These are phyloP conservation scores for Monilinia fructigena DNA, from an alignment of 2,329 filamentous ascomycete species.

Conservation along the genomic window DNA sequence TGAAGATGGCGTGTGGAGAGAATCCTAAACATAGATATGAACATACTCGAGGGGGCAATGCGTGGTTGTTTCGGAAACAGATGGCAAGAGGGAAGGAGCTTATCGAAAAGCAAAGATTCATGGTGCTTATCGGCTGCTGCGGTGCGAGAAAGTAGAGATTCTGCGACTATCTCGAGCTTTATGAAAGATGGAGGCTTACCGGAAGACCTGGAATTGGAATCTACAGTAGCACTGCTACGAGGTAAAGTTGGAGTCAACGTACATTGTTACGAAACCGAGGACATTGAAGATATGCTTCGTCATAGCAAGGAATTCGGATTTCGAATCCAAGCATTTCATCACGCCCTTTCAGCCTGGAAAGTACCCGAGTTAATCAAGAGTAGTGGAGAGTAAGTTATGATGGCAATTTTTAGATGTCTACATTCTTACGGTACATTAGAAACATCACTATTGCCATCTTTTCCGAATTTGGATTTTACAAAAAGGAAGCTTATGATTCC, in stretches of 20 bases:
- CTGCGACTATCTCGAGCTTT: conserved; percentile 29
- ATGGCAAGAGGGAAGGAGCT: conserved; percentile 43
- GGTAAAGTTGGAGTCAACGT: conserved; percentile 46
- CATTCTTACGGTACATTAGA: conserved; percentile 27
- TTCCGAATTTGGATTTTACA: conserved; percentile 45
- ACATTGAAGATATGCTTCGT: conserved; percentile 46
- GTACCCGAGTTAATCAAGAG: conserved; percentile 45
- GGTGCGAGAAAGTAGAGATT: conserved; percentile 30
- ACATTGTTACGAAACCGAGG: conserved; percentile 48
- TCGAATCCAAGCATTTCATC: conserved; percentile 45
- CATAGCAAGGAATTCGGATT: conserved; percentile 47
- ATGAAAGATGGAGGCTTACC: conserved; percentile 35
- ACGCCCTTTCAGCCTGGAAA: conserved; percentile 45
- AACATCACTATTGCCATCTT: conserved; percentile 48
- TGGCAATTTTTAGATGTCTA: background rate
- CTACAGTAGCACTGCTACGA: conserved; percentile 44
- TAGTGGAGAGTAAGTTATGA: conserved; percentile 42
- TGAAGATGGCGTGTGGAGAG: conserved; percentile 50
- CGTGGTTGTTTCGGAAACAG: conserved; percentile 44
- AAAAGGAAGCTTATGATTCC: conserved; percentile 45
- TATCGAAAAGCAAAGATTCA: conserved; percentile 43
- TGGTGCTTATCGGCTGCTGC: conserved; percentile 38
- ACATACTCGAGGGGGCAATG: conserved; percentile 45
- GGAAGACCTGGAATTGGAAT: conserved; percentile 44
- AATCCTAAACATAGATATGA: conserved; percentile 45